These are phyloP conservation scores for Salmacisia buchloeana DNA, from an alignment of 1,284 basidiomycete species.

Conservation along the genomic window DNA sequence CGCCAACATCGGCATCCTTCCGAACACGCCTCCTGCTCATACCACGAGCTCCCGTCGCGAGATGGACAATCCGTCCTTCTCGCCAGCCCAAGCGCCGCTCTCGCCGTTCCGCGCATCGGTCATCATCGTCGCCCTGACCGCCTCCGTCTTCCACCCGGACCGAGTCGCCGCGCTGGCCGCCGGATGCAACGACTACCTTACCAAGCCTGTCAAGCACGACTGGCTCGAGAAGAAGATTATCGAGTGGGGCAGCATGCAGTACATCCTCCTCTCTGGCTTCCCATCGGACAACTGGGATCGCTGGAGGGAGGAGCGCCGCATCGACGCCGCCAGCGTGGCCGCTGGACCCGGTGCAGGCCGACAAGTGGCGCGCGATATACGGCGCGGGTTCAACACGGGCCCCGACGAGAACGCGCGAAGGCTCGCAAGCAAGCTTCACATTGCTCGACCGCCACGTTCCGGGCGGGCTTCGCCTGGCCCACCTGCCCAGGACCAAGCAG, in stretches of 20 bases:
- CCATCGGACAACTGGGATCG: conserved; percentile 12
- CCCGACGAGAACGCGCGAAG: conserved; percentile 5
- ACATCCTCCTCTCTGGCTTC: conserved; percentile 41
- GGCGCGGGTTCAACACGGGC: not conserved
- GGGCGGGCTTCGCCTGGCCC: not conserved
- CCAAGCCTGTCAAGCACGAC: conserved; percentile 87
- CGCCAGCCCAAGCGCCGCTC: conserved; percentile 6
- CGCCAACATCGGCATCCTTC: conserved; percentile 66
- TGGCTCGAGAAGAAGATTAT: conserved; percentile 99
- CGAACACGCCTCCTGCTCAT: conserved; percentile 56
- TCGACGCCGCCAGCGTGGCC: not conserved
- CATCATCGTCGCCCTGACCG: conserved; percentile 96
- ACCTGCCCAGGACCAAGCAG: not conserved
- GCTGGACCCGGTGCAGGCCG: not conserved
- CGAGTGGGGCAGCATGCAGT: conserved; percentile 72
- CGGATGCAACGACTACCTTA: conserved; percentile 97
- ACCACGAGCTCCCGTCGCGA: conserved; percentile 3
- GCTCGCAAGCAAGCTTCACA: conserved; percentile 8
- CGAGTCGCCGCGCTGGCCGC: conserved; percentile 91
- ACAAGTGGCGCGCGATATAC: not conserved
- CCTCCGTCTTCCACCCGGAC: conserved; percentile 84
- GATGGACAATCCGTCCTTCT: not conserved
- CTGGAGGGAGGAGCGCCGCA: conserved; percentile 3
- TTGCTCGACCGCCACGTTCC: not conserved
- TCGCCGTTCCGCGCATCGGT: conserved; percentile 77